phyloP scores from a whole-genome alignment of 768 basidiomycete genomes.

The Mycena galericulata region DNA sequence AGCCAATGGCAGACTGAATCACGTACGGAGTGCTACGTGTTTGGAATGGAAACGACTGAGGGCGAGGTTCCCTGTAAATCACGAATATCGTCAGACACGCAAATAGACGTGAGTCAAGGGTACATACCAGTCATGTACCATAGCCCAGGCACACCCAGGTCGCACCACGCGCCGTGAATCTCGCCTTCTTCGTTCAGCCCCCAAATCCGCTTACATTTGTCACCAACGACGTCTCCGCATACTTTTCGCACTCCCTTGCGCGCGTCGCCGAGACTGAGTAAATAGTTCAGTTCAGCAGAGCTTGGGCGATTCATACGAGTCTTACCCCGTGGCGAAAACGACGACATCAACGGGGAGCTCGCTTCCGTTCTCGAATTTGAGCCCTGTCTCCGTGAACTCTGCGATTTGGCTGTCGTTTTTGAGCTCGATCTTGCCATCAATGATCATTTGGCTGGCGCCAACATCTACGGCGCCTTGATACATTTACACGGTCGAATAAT shows the following conservation, averaged over 20 bases:
- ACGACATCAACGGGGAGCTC: constrained; percentile 56
- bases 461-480: constrained; percentile 61
- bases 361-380: neutral
- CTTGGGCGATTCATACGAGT: neutral
- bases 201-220: constrained; percentile 65
- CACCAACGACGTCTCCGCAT: constrained; percentile 59
- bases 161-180: constrained; percentile 59
- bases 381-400: constrained; percentile 42
- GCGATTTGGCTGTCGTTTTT: constrained; percentile 67
- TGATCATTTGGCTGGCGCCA: constrained; percentile 68
- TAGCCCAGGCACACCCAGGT: constrained; percentile 63
- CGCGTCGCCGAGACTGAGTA: constrained; percentile 58
- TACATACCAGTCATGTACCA: constrained; percentile 70
- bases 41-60: constrained; percentile 76
- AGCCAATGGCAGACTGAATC: neutral
- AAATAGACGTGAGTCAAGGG: neutral
- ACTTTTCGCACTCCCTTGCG: constrained; percentile 53
- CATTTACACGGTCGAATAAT: constrained; percentile 47
- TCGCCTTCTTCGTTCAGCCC: constrained; percentile 76
- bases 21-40: constrained; percentile 72
- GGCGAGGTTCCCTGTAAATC: constrained; percentile 64
- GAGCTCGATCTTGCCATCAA: constrained; percentile 77
- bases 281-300: neutral
- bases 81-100: no score
- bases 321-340: constrained; percentile 70